Conservation (phyloP, 139 green algal genomes). For the Chlorella sp. region DNA sequence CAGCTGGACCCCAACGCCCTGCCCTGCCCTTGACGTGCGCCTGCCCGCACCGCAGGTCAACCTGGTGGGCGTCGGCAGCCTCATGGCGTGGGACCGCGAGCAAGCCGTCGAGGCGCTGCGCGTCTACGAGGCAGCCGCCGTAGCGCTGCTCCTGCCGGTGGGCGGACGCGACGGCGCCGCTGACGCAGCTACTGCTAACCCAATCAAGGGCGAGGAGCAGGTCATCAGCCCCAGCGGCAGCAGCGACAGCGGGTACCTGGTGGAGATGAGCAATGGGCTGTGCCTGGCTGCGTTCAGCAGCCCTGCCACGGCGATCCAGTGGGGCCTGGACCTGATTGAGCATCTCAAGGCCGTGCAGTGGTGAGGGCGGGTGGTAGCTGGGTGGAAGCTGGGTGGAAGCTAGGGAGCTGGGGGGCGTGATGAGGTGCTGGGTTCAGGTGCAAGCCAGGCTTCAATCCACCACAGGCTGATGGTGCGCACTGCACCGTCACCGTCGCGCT, state of each 20-base stretch:
- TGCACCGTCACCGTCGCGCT: too few species aligned
- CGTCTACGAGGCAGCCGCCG: not conserved
- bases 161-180: not conserved
- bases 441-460: too few species aligned
- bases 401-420: too few species aligned
- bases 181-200: not conserved
- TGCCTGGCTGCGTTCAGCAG: not conserved
- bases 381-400: too few species aligned
- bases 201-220: too few species aligned
- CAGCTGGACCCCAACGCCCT: too few species aligned
- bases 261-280: not conserved
- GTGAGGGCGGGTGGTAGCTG: too few species aligned
- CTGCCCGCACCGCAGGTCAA: too few species aligned
- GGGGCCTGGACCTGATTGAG: not conserved
- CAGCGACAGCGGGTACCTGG: not conserved
- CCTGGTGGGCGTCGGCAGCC: not conserved
- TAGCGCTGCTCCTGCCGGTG: not conserved
- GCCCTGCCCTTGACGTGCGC: too few species aligned
- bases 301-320: not conserved
- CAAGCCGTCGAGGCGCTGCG: not conserved
- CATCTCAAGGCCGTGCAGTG: not conserved
- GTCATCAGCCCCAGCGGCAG: too few species aligned
- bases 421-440: too few species aligned
- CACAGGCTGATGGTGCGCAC: too few species aligned
- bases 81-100: constrained; percentile 1